These are phyloP conservation scores for Blepharisma japonicum DNA, from an alignment of 73 alveolate genomes.

Conservation along the genomic window DNA sequence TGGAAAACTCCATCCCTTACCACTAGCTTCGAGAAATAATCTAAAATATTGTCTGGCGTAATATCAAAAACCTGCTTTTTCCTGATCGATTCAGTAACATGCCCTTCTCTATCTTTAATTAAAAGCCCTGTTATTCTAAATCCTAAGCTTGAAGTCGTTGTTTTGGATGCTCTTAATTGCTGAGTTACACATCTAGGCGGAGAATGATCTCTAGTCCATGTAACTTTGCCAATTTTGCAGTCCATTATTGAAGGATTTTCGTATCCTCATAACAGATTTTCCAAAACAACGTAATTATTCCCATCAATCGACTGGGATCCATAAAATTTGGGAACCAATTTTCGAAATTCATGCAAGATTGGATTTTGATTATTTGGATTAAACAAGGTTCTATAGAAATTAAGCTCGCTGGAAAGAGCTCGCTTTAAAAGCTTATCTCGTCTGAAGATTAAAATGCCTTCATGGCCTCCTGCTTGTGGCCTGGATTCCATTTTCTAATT, in stretches of 20 bases:
- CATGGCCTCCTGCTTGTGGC: constrained; percentile 31
- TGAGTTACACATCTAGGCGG: neutral
- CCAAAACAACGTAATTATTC: constrained; percentile 16
- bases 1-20: too few species aligned
- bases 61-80: neutral
- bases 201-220: constrained; percentile 13
- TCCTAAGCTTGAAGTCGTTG: constrained; percentile 28
- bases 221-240: constrained; percentile 21
- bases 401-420: neutral
- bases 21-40: too few species aligned
- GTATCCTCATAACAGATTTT: constrained; percentile 26
- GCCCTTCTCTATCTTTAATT: constrained; percentile 1
- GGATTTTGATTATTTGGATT: neutral
- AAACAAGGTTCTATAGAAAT: neutral
- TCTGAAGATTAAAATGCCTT: neutral
- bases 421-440: neutral
- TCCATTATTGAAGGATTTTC: constrained; percentile 17
- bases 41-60: too few species aligned
- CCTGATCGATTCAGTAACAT: neutral
- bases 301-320: constrained; percentile 15
- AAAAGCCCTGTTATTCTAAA: constrained; percentile 32
- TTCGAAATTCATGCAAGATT: neutral
- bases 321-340: neutral
- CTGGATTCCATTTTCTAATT: neutral
- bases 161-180: neutral